Evolutionary conservation across 495 filamentous ascomycete species (phyloP).

Genomic region (Xylaria acuta): DNA sequence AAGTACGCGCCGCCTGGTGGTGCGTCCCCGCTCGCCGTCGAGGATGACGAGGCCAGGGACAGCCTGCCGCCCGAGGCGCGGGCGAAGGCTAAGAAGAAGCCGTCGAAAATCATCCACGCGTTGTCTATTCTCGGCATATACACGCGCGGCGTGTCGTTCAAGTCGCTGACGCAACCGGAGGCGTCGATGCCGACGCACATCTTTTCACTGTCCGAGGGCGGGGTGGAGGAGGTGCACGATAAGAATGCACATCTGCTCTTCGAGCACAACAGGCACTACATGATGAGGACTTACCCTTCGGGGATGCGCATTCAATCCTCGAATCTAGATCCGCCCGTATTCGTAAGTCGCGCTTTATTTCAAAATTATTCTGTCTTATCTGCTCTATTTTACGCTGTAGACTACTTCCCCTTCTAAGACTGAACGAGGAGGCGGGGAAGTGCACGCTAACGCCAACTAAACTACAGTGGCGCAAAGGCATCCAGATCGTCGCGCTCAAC

Average conservation of each 20-base stretch:
- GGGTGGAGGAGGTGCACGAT: constrained; percentile 73
- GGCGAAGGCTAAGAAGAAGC: constrained; percentile 46
- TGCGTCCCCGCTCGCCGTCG: constrained; percentile 36
- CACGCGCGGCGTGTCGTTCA: constrained; percentile 80
- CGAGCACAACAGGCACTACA: constrained; percentile 77
- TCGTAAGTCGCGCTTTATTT: constrained; percentile 39
- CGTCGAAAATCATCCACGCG: constrained; percentile 75
- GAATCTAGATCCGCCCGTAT: constrained; percentile 81
- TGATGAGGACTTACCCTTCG: constrained; percentile 91
- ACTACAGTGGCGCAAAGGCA: constrained; percentile 75
- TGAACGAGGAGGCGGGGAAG: not conserved
- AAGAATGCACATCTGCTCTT: constrained; percentile 68
- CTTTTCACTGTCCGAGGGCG: constrained; percentile 84
- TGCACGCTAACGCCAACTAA: constrained; percentile 3
- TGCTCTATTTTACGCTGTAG: not conserved
- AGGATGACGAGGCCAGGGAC: constrained; percentile 30
- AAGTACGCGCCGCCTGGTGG: constrained; percentile 67
- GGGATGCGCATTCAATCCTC: constrained; percentile 82
- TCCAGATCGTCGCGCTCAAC: constrained; percentile 92
- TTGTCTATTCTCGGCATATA: constrained; percentile 82
- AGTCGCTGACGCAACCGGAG: constrained; percentile 64
- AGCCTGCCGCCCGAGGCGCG: constrained; percentile 27
- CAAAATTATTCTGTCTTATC: not conserved
- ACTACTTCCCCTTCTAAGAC: no score
- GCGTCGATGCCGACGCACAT: constrained; percentile 80